Evolutionary conservation across 2,329 filamentous ascomycete genomes (phyloP).

Genomic region (Sporothrix globosa): DNA sequence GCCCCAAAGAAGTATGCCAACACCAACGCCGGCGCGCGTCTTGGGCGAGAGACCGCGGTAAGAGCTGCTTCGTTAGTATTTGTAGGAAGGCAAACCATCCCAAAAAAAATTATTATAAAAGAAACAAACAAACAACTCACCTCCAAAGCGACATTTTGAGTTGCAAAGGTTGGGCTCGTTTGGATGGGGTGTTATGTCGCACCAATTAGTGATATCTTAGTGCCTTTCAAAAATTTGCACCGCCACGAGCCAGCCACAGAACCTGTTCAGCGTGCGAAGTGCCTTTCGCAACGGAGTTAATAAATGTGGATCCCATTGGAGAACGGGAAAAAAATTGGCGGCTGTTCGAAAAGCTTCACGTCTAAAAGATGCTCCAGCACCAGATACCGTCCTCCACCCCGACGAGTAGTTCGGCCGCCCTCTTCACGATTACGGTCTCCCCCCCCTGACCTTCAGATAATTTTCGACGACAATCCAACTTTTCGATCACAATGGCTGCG

Average conservation of each 20-base stretch:
- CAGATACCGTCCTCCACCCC: background rate
- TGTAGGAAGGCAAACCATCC: background rate
- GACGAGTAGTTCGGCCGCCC: constrained; percentile 7
- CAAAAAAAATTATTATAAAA: background rate
- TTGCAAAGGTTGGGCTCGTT: background rate
- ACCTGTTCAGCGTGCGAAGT: background rate
- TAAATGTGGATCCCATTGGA: constrained; percentile 9
- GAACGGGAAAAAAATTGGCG: constrained; percentile 30
- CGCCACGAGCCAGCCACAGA: constrained; percentile 29
- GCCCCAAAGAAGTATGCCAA: constrained; percentile 77
- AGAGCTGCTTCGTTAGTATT: constrained; percentile 49
- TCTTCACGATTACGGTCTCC: background rate
- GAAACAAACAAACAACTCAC: constrained; percentile 31
- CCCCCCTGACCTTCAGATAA: too few relatives aligned
- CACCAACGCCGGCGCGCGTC: constrained; percentile 71
- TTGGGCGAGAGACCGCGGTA: constrained; percentile 73
- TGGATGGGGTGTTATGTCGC: background rate
- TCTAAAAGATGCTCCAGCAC: background rate
- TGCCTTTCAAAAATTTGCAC: constrained; percentile 27
- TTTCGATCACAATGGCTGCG: constrained; percentile 25
- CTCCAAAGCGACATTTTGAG: constrained; percentile 41
- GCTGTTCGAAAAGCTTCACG: constrained; percentile 18
- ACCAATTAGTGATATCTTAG: background rate
- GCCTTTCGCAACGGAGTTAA: background rate
- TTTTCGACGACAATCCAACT: background rate